Evolutionary conservation across 169 alveolate species (phyloP).

Genomic region (Plasmodium chabaudi): DNA sequence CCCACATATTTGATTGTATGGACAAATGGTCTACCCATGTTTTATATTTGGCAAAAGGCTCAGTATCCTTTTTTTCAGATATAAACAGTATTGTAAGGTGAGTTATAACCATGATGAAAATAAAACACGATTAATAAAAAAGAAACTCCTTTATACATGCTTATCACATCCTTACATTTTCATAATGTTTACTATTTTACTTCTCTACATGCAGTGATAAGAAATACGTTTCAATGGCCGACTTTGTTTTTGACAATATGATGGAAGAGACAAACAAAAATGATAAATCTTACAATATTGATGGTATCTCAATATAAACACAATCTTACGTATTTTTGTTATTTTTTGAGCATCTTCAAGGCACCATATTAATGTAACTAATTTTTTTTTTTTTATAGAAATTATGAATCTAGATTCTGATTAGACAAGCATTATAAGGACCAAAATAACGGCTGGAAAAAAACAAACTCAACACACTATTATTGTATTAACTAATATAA

Average conservation of each 20-base stretch:
- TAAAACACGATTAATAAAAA: background rate
- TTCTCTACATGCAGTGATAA: conserved; percentile 23
- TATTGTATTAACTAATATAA: too few species aligned
- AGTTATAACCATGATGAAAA: too few species aligned
- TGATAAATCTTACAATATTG: conserved; percentile 16
- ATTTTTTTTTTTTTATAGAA: background rate
- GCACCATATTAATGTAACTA: background rate
- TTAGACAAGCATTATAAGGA: too few species aligned
- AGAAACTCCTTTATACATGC: background rate
- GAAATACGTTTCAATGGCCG: conserved; percentile 34
- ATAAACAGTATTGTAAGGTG: conserved; percentile 37
- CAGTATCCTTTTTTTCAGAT: conserved; percentile 41
- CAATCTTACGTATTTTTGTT: background rate
- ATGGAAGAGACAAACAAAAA: conserved; percentile 36
- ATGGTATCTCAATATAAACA: conserved; percentile 30
- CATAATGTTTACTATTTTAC: background rate
- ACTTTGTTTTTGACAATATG: conserved; percentile 53
- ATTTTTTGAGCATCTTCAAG: background rate
- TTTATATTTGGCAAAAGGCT: conserved; percentile 57
- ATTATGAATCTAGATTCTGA: too few species aligned
- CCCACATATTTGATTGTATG: conserved; percentile 72
- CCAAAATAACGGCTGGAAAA: too few species aligned
- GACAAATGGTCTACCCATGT: conserved; percentile 72
- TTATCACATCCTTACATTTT: background rate
- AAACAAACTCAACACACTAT: too few species aligned